phyloP scores from a whole-genome alignment of 257 asterid genomes.

The Ehretia macrophylla region DNA sequence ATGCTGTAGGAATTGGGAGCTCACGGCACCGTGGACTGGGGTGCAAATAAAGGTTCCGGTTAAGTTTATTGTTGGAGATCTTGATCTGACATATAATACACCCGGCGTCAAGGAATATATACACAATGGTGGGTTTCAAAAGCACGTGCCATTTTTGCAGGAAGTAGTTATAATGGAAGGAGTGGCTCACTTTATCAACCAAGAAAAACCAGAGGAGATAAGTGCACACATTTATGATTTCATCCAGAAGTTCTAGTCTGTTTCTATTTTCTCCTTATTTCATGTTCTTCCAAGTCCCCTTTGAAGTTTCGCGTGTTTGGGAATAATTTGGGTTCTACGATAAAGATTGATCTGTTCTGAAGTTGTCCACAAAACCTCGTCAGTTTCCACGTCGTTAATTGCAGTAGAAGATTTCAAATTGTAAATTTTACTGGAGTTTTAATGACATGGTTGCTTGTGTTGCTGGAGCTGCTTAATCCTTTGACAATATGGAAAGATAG shows the following conservation, averaged over 20 bases:
- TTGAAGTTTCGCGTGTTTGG: too few relatives aligned
- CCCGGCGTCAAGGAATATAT: constrained; percentile 72
- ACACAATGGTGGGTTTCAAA: constrained; percentile 60
- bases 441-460: too few relatives aligned
- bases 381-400: too few relatives aligned
- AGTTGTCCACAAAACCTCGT: too few relatives aligned
- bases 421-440: too few relatives aligned
- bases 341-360: too few relatives aligned
- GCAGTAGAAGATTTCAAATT: too few relatives aligned
- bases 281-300: too few relatives aligned
- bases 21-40: constrained; percentile 59
- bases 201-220: constrained; percentile 77
- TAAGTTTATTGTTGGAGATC: constrained; percentile 79
- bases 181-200: constrained; percentile 76
- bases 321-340: neutral
- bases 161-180: constrained; percentile 80
- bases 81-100: constrained; percentile 59
- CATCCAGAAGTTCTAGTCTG: constrained; percentile 49
- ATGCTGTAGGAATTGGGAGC: constrained; percentile 78
- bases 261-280: neutral
- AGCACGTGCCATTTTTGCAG: constrained; percentile 64
- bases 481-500: too few relatives aligned
- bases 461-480: too few relatives aligned
- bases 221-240: constrained; percentile 63
- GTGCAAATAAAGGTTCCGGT: constrained; percentile 73